phyloP scores from a whole-genome alignment of 768 basidiomycete genomes.

The Coprinellus micaceus region DNA sequence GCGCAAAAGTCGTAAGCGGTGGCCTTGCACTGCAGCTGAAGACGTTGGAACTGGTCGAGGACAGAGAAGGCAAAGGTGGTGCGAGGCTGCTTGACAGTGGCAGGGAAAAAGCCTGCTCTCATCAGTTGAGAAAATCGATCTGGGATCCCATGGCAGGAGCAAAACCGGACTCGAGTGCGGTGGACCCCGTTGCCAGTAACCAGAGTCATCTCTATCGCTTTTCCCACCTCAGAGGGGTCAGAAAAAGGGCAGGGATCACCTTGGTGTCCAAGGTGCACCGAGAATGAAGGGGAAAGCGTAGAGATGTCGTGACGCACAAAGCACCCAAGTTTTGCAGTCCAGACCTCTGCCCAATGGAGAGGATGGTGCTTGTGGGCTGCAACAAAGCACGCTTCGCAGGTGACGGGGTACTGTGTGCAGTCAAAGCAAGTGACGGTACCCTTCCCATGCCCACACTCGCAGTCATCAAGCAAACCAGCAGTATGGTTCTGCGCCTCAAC shows the following conservation, averaged over 20 bases:
- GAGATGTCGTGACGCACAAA: background rate
- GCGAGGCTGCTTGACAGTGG: background rate
- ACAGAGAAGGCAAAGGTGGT: background rate
- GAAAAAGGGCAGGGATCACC: background rate
- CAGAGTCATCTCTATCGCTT: background rate
- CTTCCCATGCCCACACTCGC: background rate
- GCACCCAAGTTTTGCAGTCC: background rate
- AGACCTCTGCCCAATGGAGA: background rate
- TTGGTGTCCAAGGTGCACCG: background rate
- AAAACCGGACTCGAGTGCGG: background rate
- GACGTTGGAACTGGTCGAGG: background rate
- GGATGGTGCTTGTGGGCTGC: background rate
- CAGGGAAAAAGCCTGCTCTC: background rate
- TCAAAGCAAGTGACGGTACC: background rate
- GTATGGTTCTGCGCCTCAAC: background rate
- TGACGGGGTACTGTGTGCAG: background rate
- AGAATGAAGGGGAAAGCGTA: background rate
- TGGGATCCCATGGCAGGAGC: background rate
- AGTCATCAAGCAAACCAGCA: background rate
- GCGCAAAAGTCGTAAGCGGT: background rate
- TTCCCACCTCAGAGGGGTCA: background rate
- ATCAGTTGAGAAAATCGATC: background rate
- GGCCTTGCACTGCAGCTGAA: background rate
- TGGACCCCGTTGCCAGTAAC: conserved; percentile 9
- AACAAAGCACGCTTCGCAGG: background rate